Base-by-base conservation (phyloP, 2,329 filamentous ascomycete species). In the Chrysosporium queenslandicum region DNA sequence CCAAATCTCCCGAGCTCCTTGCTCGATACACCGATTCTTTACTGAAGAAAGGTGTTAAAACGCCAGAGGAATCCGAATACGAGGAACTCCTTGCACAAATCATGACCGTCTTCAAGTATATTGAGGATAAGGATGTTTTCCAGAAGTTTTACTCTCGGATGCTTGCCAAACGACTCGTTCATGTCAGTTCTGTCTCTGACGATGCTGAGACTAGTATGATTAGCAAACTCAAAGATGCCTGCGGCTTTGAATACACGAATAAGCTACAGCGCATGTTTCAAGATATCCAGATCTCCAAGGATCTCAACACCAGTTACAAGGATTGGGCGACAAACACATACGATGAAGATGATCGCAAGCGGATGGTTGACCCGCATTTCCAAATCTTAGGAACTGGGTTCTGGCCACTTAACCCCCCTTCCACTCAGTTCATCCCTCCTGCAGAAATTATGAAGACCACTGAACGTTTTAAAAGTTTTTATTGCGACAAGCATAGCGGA, bases 61-160 rank as follows among this genome's bases (percentile, higher is more conserved):
- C 89, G 61, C 87, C 89, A 12, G 92, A 97, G 65, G 92, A 98
- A 65, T 85, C 87, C 29, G 91, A 98, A 64, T 78, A 97, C 62
- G 92, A 98, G 71, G 84, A 85, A 59, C 85, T 88, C 29, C 75
- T 97, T 27, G 82, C 81, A 18, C 87, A 96, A 68, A 92, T 98
- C 63, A 98, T 98, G 92, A 96, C 91, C 1, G 88, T 98, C 52
- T 98, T 98, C 80, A 97, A 97, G 74, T 98, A 98, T 71, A 97
- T 98, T 58, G 92, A 98, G 67, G 94, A 98, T 72, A 98, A 98
- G 77, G 92, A 98, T 64, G 94, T 98, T 4, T 98, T 98, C 78
- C 92, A 97, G 70, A 98, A 97, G 70, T 98, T 96, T 72, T 98
- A 98, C 72, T 94, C 91, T 1, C 86, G 90, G 57, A 95, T 95